Conservation (phyloP, 2,329 filamentous ascomycete species). For the Leptographium galeiforme region DNA sequence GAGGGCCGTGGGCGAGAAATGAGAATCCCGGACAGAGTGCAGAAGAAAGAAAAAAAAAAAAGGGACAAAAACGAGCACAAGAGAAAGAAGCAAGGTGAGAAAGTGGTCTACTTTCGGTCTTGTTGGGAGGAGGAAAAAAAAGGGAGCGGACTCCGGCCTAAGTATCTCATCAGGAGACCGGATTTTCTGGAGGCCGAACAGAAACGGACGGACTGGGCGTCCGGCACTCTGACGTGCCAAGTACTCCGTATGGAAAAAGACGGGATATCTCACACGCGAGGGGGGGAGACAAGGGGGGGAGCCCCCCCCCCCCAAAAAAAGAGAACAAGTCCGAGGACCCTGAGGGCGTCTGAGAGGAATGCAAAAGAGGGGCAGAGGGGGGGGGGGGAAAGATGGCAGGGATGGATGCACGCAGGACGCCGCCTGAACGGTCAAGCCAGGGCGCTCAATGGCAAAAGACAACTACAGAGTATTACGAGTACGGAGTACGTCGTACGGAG, state of each 20-base stretch:
- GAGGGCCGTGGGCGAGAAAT: neutral
- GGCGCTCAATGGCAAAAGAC: no score
- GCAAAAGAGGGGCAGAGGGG: neutral
- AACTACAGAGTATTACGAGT: no score
- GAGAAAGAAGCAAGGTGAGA: neutral
- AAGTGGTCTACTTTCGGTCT: neutral
- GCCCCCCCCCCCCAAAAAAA: neutral
- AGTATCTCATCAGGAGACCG: neutral
- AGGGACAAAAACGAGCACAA: neutral
- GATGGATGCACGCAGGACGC: no score
- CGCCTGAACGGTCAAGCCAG: no score
- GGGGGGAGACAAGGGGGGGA: no score
- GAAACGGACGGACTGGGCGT: neutral
- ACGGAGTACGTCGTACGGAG: no score
- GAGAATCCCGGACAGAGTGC: neutral
- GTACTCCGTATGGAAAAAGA: neutral
- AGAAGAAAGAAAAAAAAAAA: neutral
- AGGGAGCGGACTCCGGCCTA: neutral
- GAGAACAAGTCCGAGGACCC: neutral
- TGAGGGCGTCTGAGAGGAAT: no score
- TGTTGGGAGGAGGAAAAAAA: neutral
- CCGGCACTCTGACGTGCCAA: neutral
- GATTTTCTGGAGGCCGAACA: neutral
- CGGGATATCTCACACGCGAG: neutral
- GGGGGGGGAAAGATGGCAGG: no score